Evolutionary conservation across 164 flowering plant species (phyloP).

Genomic region (Annona squamosa): DNA sequence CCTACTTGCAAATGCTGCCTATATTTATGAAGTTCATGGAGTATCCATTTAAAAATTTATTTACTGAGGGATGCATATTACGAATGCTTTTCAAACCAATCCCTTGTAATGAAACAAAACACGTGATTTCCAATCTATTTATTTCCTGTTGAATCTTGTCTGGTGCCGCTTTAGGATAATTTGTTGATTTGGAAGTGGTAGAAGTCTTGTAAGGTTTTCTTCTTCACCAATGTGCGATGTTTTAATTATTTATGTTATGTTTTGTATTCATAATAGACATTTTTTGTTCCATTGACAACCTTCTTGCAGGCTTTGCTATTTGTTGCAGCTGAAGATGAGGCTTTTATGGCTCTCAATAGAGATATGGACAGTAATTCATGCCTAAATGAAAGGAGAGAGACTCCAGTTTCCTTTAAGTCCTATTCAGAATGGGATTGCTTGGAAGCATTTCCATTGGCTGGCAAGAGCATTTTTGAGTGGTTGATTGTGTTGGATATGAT

Average conservation of each 20-base stretch:
- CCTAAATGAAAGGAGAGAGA: conserved; percentile 37
- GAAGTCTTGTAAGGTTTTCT: not conserved
- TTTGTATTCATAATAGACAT: not conserved
- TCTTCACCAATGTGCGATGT: not conserved
- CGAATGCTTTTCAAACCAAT: too few relatives aligned
- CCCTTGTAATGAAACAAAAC: not conserved
- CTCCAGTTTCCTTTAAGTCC: conserved; percentile 14
- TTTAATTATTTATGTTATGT: not conserved
- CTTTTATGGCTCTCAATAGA: conserved; percentile 42
- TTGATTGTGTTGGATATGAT: conserved; percentile 47
- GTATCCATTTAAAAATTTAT: too few relatives aligned
- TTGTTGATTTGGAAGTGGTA: not conserved
- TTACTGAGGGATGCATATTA: too few relatives aligned
- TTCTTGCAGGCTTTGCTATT: conserved; percentile 45
- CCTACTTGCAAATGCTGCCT: too few relatives aligned
- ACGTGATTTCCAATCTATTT: not conserved
- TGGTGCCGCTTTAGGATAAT: not conserved
- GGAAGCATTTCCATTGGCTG: conserved; percentile 51
- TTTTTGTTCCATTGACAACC: not conserved
- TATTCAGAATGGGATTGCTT: conserved; percentile 30
- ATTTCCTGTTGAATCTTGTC: not conserved
- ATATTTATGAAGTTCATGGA: too few relatives aligned
- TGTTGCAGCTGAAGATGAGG: conserved; percentile 73
- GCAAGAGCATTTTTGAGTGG: conserved; percentile 51
- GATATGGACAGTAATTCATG: conserved; percentile 44